A percentile compares a stretch with the other conserved stretches of the same genome.
Evolutionary conservation across 2,329 filamentous ascomycete species (phyloP).

Genomic region (Aspergillus luchuensis): DNA sequence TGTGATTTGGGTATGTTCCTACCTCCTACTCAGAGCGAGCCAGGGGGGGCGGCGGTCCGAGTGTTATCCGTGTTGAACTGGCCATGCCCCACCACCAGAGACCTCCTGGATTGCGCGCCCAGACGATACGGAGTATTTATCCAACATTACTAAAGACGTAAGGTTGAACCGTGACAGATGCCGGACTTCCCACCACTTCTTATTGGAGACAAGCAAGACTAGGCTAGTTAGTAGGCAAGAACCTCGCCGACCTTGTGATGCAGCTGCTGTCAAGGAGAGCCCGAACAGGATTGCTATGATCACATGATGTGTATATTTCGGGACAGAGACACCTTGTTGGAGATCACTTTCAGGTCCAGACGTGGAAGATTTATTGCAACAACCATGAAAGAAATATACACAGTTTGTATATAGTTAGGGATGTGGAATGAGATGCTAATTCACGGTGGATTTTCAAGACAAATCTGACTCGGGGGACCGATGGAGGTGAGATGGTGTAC

Average conservation of each 20-base stretch:
- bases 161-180: neutral
- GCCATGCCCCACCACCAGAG: slow-evolving; percentile 16
- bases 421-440: neutral
- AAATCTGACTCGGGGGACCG: neutral
- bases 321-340: neutral
- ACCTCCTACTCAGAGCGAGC: neutral
- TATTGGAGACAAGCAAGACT: neutral
- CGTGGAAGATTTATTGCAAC: neutral
- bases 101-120: slow-evolving; percentile 1
- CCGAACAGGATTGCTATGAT: neutral
- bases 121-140: slow-evolving; percentile 1
- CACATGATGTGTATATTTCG: neutral
- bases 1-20: slow-evolving; percentile 13
- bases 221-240: neutral
- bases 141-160: slow-evolving; percentile 5
- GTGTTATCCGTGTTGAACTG: slow-evolving; percentile 17
- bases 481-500: slow-evolving; percentile 6
- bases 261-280: neutral
- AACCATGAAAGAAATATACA: neutral
- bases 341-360: neutral
- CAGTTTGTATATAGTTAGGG: neutral
- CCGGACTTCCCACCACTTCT: slow-evolving; percentile 1
- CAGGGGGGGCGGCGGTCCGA: slow-evolving; percentile 13
- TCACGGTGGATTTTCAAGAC: neutral
- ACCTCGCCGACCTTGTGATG: neutral